Base-by-base conservation (phyloP, 2,329 filamentous ascomycete species). In the Thielaviopsis musarum region DNA sequence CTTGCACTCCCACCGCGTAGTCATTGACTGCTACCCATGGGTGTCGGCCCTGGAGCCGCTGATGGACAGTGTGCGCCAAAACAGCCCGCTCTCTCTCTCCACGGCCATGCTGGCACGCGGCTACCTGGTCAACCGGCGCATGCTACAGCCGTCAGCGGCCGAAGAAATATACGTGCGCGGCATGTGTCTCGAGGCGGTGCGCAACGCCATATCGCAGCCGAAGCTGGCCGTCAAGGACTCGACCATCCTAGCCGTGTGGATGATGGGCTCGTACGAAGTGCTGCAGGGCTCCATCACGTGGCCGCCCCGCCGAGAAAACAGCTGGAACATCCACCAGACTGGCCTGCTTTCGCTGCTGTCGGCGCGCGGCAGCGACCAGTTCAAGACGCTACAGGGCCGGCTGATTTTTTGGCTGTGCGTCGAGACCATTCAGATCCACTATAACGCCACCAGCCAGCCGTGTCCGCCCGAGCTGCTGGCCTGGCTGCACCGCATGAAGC, bases 11-110 rank as follows among this genome's bases (percentile, higher is more conserved):
- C 51, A 59, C 26, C 34, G 54, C 2, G 54, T 62, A 3, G 60
- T 62, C 48, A 59, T 62, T 19, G 60, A 62, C n/a, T 62, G 60
- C 30, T 62, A 62, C n/a, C 60, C 60, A 17, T 62, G 60, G 60
- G 57, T 62, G 10, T 54, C 57, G 41, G 54, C 28, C 1, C 38
- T 62, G 49, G 60, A 62, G 52, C 57, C 60, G n/a, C 38, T 62
- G n/a, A 59, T 62, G 60, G 19, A 57, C 19, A 51, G n/a, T 19
- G 53, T 48, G 24, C 48, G 24, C 6, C 30, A 57, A 19, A 41
- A 62, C 26, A 62, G 54, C 21, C 60, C 60, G 17, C 53, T 62
- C 19, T 52, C 49, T 22, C 51, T 62, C 9, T 57, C 60, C n/a
- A 62, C 60, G 9, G 28, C 48, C 12, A 62, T 62, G 60, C 28